phyloP scores from a whole-genome alignment of 441 rosid species.

The Populus hybrid region DNA sequence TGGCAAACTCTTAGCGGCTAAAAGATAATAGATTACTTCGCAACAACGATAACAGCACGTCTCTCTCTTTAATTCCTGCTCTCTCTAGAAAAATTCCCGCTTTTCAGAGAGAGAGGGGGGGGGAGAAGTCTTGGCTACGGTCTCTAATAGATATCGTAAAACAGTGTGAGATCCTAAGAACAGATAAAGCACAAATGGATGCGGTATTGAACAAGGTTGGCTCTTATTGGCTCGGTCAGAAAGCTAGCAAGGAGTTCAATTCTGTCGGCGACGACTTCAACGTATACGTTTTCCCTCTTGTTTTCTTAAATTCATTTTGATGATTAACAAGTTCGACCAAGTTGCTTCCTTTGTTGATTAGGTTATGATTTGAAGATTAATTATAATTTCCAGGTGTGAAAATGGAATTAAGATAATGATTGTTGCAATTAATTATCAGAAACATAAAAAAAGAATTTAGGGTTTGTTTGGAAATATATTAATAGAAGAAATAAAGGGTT shows the following conservation, averaged over 20 bases:
- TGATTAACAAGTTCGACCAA: neutral
- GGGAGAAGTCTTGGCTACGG: neutral
- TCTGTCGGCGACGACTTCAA: slow-evolving; percentile 74
- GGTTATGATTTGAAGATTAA: neutral
- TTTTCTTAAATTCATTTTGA: neutral
- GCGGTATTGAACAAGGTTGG: slow-evolving; percentile 71
- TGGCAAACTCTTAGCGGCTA: neutral
- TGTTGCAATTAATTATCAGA: neutral
- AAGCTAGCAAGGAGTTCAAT: slow-evolving; percentile 61
- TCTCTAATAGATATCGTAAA: neutral
- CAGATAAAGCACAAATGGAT: slow-evolving; percentile 43
- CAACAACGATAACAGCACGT: neutral
- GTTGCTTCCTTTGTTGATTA: neutral
- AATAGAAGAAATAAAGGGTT: neutral
- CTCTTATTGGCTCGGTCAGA: slow-evolving; percentile 65
- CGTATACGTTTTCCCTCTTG: slow-evolving; percentile 23
- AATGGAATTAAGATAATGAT: slow-evolving; percentile 1
- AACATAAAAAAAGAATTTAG: neutral
- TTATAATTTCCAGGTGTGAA: neutral
- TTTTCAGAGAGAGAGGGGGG: neutral
- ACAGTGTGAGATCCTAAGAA: neutral
- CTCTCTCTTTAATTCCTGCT: neutral
- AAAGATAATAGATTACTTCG: neutral
- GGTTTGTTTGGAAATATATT: neutral
- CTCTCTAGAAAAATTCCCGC: neutral